Conservation (phyloP, 768 basidiomycete species). For the Boletus subcaerulescens region DNA sequence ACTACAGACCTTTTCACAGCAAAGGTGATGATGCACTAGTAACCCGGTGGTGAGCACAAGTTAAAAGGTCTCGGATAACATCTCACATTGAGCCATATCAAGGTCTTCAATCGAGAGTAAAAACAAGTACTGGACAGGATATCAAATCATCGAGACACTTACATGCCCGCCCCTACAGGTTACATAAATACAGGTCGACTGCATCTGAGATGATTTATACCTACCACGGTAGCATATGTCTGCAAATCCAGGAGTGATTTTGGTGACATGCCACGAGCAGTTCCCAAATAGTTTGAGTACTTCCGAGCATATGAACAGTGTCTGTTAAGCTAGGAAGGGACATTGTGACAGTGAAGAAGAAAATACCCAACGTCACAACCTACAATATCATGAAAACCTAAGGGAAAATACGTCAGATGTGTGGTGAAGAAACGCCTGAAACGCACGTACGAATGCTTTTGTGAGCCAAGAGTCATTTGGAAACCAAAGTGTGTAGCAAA, state of each 20-base stretch:
- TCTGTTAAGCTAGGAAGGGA: constrained; percentile 1
- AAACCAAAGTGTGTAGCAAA: constrained; percentile 11
- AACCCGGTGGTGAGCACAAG: neutral
- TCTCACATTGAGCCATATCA: constrained; percentile 3
- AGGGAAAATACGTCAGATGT: neutral
- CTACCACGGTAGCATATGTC: neutral
- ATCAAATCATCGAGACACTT: neutral
- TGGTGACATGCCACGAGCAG: constrained; percentile 2
- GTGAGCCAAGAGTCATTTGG: constrained; percentile 1
- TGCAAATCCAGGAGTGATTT: neutral
- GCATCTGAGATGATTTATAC: neutral
- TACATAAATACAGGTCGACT: neutral
- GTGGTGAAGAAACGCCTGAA: neutral
- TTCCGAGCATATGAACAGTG: constrained; percentile 2
- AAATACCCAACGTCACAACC: neutral
- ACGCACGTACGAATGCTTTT: constrained; percentile 3
- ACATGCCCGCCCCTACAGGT: constrained; percentile 6
- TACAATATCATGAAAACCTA: constrained; percentile 7
- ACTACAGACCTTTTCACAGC: constrained; percentile 7
- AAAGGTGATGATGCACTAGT: neutral
- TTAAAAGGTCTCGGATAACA: no score
- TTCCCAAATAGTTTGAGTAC: neutral
- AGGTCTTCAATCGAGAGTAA: neutral
- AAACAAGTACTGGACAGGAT: no score
- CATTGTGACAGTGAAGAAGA: neutral